Evolutionary conservation across 2,329 filamentous ascomycete genomes (phyloP).

Genomic region (Chaetomium globosum): DNA sequence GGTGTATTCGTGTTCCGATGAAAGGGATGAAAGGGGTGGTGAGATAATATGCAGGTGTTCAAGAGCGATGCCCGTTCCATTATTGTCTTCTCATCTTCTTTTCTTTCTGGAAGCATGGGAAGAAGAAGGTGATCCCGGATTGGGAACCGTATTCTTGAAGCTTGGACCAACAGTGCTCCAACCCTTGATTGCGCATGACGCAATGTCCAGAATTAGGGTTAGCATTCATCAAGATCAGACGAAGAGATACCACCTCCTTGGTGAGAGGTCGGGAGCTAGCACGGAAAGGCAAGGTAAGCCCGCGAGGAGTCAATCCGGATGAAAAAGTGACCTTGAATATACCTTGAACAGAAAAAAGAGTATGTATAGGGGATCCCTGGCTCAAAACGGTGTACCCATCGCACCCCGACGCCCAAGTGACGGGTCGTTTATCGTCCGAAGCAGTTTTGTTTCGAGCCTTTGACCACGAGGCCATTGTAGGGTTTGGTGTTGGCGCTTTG

Average conservation of each 20-base stretch:
- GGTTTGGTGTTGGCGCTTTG: not conserved
- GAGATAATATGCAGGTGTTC: not conserved
- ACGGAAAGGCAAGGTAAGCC: not conserved
- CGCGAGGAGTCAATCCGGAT: conserved; percentile 8
- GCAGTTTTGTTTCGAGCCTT: conserved; percentile 14
- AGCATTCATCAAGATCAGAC: conserved; percentile 18
- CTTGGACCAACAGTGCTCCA: not conserved
- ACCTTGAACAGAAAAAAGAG: not conserved
- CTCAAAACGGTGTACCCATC: not conserved
- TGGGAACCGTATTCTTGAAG: not conserved
- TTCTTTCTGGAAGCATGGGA: not conserved
- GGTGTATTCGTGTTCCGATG: not conserved
- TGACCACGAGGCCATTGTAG: not conserved
- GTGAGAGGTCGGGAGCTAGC: not conserved
- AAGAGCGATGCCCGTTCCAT: not conserved
- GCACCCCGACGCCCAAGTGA: conserved; percentile 4
- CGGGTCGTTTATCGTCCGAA: conserved; percentile 5
- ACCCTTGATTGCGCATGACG: conserved; percentile 19
- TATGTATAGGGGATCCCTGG: conserved; percentile 2
- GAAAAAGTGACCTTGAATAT: not conserved
- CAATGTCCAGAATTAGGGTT: conserved; percentile 21
- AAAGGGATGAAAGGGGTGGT: not conserved
- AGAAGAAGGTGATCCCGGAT: not conserved
- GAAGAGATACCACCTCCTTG: conserved; percentile 10
- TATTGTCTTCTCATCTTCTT: not conserved